Percentiles rank a stretch among this genome's conserved stretches.
Evolutionary conservation across 2,329 filamentous ascomycete genomes (phyloP).

Genomic region (Tolypocladium amazonense): DNA sequence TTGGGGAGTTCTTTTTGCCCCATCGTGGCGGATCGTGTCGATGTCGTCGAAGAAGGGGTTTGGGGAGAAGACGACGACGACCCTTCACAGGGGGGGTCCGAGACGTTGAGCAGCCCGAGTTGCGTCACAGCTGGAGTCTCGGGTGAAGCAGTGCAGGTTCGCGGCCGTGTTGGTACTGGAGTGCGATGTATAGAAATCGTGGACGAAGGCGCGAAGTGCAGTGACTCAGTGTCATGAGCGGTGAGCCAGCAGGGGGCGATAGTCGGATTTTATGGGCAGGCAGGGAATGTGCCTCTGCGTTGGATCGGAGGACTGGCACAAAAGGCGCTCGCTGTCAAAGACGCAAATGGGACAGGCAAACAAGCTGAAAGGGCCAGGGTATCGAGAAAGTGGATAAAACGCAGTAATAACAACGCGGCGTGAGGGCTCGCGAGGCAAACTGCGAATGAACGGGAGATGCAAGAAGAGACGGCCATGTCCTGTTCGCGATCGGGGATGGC

Average conservation of each 20-base stretch:
- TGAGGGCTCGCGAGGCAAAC: background rate
- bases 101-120: background rate
- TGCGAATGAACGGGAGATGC: background rate
- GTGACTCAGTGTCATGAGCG: background rate
- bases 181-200: background rate
- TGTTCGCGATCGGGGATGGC: background rate
- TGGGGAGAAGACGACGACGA: background rate
- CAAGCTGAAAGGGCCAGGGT: background rate
- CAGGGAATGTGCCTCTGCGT: background rate
- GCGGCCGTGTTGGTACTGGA: background rate
- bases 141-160: background rate
- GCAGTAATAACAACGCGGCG: background rate
- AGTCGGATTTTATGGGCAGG: background rate
- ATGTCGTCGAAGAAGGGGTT: background rate
- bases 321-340: background rate
- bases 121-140: background rate
- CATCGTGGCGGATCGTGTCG: slow-evolving; percentile 8
- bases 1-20: slow-evolving; percentile 36
- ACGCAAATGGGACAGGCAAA: background rate
- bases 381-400: background rate
- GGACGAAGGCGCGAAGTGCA: background rate
- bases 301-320: background rate
- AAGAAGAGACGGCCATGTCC: background rate
- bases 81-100: background rate
- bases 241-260: background rate